Conservation (phyloP, 1,284 basidiomycete species). For the Tilletia walkeri region DNA sequence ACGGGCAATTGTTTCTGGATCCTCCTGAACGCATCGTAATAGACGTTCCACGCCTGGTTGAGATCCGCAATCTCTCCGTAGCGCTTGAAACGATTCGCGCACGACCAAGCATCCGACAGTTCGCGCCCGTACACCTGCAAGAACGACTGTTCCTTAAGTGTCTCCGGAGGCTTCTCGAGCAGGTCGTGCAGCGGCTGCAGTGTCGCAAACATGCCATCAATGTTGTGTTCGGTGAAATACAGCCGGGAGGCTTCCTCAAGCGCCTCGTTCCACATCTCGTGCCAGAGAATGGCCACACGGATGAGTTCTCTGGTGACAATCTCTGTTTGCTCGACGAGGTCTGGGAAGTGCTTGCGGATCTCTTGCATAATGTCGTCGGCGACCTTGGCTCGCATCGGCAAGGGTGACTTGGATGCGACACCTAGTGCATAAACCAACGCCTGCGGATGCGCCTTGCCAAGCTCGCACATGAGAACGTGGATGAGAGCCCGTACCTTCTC, state of each 20-base stretch:
- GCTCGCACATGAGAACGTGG: constrained; percentile 81
- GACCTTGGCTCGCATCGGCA: constrained; percentile 74
- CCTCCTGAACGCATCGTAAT: constrained; percentile 93
- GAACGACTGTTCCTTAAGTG: constrained; percentile 91
- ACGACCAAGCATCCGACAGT: constrained; percentile 88
- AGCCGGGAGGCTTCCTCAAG: constrained; percentile 94
- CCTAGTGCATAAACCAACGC: constrained; percentile 97
- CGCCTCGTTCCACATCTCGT: constrained; percentile 98
- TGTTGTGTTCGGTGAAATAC: constrained; percentile 97
- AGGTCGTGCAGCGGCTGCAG: constrained; percentile 91
- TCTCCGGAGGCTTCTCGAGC: constrained; percentile 93
- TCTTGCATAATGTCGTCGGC: constrained; percentile 86
- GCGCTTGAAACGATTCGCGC: constrained; percentile 78
- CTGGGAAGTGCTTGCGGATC: constrained; percentile 86
- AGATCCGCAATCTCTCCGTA: constrained; percentile 83
- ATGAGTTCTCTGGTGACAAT: constrained; percentile 93
- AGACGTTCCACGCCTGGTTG: constrained; percentile 99
- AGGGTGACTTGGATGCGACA: constrained; percentile 95
- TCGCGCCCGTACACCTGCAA: constrained; percentile 92
- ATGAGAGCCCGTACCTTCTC: constrained; percentile 84
- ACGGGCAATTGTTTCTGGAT: constrained; percentile 91
- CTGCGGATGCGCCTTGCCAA: constrained; percentile 95
- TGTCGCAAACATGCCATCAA: constrained; percentile 89
- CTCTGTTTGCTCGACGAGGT: constrained; percentile 86
- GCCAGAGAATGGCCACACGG: constrained; percentile 96